Percentiles rank a stretch among this genome's conserved stretches.
Conservation (phyloP, 1,139 yeast genomes). For the Kluyveromyces marxianus region DNA sequence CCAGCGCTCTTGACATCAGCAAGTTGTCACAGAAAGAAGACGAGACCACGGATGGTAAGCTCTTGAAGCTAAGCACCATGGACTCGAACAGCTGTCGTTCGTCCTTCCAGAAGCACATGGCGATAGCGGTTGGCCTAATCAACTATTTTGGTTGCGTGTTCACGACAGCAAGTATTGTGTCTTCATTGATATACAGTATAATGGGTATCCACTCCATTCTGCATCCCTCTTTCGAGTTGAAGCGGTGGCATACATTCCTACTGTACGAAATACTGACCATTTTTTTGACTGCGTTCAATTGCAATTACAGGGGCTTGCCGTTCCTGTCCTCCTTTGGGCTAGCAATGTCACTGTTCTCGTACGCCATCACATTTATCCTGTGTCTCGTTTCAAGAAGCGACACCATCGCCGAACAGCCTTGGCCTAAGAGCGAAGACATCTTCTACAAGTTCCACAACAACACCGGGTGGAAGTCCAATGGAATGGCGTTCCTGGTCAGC, state of each 20-base stretch:
- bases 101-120: constrained; percentile 26
- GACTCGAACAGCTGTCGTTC: constrained; percentile 34
- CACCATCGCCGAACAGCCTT: constrained; percentile 16
- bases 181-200: constrained; percentile 42
- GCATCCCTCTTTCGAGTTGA: constrained; percentile 38
- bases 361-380: constrained; percentile 41
- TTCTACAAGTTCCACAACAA: constrained; percentile 43
- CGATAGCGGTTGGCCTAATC: constrained; percentile 13
- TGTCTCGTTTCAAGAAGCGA: constrained; percentile 41
- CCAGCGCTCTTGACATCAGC: background rate
- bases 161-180: constrained; percentile 48
- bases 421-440: constrained; percentile 42
- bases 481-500: constrained; percentile 55
- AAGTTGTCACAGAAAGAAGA: background rate
- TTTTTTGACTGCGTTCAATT: constrained; percentile 30
- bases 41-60: constrained; percentile 3
- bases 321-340: constrained; percentile 38
- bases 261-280: constrained; percentile 33
- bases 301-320: constrained; percentile 34
- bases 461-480: constrained; percentile 50
- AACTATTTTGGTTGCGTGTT: constrained; percentile 44
- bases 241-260: constrained; percentile 48
- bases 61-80: constrained; percentile 5
- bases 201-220: constrained; percentile 44
- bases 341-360: constrained; percentile 43